Conservation (phyloP, 2,329 filamentous ascomycete genomes). For the Grosmannia clavigera region DNA sequence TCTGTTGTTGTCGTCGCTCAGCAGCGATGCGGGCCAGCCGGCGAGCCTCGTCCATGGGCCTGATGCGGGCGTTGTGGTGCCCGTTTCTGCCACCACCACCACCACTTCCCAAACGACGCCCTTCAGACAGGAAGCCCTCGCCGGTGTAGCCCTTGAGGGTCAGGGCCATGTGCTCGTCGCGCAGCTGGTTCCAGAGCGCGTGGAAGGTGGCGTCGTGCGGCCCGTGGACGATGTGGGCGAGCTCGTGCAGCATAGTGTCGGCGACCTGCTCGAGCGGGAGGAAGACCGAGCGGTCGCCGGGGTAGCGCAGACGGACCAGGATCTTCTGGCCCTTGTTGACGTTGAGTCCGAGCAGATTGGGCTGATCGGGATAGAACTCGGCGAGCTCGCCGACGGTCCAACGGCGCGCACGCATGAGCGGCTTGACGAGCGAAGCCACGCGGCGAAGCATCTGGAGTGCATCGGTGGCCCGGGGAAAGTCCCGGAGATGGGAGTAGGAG, state of each 20-base stretch:
- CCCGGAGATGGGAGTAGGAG: conserved; percentile 35
- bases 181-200: conserved; percentile 76
- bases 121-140: conserved; percentile 71
- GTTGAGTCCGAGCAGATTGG: conserved; percentile 68
- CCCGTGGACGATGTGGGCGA: conserved; percentile 76
- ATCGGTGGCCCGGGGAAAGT: conserved; percentile 34
- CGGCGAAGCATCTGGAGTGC: conserved; percentile 56
- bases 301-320: conserved; percentile 67
- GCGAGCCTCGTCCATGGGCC: conserved; percentile 58
- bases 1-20: conserved; percentile 46
- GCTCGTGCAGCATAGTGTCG: conserved; percentile 90
- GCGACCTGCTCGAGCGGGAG: conserved; percentile 66
- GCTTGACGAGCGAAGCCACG: conserved; percentile 80
- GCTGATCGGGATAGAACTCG: conserved; percentile 72
- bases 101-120: conserved; percentile 57
- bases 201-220: conserved; percentile 77
- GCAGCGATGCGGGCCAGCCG: conserved; percentile 62
- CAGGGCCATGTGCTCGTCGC: conserved; percentile 71
- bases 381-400: conserved; percentile 71
- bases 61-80: not conserved
- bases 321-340: conserved; percentile 67
- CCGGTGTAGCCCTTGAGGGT: conserved; percentile 76
- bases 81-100: conserved; percentile 38
- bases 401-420: conserved; percentile 76
- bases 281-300: conserved; percentile 63